phyloP scores from a whole-genome alignment of 208 protist genomes.

The Leishmania braziliensis region DNA sequence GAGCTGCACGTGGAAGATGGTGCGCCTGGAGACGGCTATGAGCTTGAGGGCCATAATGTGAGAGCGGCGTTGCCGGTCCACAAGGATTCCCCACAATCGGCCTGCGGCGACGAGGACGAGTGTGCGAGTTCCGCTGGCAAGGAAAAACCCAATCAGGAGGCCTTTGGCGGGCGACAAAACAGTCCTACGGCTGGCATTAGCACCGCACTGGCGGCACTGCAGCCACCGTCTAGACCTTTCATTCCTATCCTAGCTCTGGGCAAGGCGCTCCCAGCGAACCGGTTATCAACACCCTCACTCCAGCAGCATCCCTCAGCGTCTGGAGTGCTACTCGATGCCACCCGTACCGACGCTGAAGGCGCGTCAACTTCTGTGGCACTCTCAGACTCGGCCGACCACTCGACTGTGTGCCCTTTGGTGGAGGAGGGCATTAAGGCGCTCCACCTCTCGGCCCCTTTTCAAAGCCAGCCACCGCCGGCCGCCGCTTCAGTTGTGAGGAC shows the following conservation, averaged over 20 bases:
- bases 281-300: neutral
- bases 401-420: neutral
- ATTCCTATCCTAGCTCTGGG: constrained; percentile 20
- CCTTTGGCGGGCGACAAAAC: neutral
- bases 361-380: neutral
- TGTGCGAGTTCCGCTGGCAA: neutral
- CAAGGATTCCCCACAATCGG: neutral
- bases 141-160: neutral
- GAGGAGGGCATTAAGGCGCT: neutral
- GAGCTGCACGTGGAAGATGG: neutral
- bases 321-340: neutral
- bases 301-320: neutral
- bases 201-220: neutral
- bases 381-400: neutral
- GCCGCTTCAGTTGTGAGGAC: neutral
- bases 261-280: constrained; percentile 13
- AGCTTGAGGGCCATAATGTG: neutral
- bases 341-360: neutral
- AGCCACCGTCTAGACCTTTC: constrained; percentile 1
- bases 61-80: neutral
- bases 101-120: neutral
- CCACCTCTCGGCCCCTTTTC: neutral
- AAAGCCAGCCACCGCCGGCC: neutral
- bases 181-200: neutral
- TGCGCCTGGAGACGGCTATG: neutral